Base-by-base conservation (phyloP, 2,329 filamentous ascomycete genomes). In the Colletotrichum sp. region DNA sequence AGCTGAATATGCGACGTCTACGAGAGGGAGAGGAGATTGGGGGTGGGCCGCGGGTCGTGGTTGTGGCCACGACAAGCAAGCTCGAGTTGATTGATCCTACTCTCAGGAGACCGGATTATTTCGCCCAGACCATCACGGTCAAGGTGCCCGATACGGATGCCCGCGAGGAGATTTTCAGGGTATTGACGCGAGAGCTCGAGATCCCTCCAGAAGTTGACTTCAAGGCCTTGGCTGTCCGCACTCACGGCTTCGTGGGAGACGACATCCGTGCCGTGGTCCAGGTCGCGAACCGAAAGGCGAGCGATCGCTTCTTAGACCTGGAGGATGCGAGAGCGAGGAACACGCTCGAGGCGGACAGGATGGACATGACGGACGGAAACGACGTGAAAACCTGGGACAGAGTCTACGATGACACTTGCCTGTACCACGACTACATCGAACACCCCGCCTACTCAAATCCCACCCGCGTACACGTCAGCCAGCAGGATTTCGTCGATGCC, bases 161-260 rank as follows among this genome's bases (percentile, higher is more conserved):
- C 21, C 90, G 97, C 72, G 93, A 94, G 81, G 90, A 94, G 65
- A 99, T 99, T 57, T 86, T 99, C 62, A 89, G 90, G 52, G 93
- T 94, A 3, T 87, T 98, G 62, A 95, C 95, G 0, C 88, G 92
- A 70, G 91, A 93, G 71, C 90, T 93, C 78, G 87, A 87, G 0
- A 83, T 98, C 9, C 88, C 91, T 1, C 88, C 90, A 5, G 92
- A 96, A 76, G 91, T 99, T 24, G 92, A 98, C 81, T 94, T 96
- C 79, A 86, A 87, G 30, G 87, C 90, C 18, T 87, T 99, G 5
- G 96, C 96, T 8, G 96, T 95, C 80, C 89, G 93, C 79, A 99
- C 96, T 0, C 95, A 97, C 8, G 97, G 97, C 2, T 99, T 97
- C 79, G 96, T 99, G 1, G 96, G 96, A 13, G 95, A 95, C 8